A percentile compares a stretch with the other conserved stretches of the same genome.
phyloP scores from a whole-genome alignment of 2,329 filamentous ascomycete species.

The Fusarium anguioides region DNA sequence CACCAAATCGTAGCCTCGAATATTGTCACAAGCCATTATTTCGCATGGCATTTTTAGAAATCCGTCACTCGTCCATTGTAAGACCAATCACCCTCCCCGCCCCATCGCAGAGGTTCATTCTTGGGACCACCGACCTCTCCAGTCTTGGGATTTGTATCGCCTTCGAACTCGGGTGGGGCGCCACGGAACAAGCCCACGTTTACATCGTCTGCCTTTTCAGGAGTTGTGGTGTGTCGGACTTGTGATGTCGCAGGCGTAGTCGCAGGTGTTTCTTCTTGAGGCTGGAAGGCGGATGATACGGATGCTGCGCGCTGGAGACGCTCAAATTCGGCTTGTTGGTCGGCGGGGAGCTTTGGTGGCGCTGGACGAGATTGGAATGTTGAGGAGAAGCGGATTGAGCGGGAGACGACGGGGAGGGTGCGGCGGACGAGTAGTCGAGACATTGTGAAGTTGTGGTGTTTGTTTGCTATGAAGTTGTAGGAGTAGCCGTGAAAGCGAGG shows the following conservation, averaged over 20 bases:
- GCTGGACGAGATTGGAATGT: slow-evolving; percentile 66
- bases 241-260: slow-evolving; percentile 44
- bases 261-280: slow-evolving; percentile 39
- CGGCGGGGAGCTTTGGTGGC: slow-evolving; percentile 86
- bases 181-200: slow-evolving; percentile 75
- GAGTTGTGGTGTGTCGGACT: slow-evolving; percentile 27
- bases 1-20: neutral
- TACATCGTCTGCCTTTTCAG: slow-evolving; percentile 54
- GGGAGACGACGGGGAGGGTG: slow-evolving; percentile 1
- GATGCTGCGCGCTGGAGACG: slow-evolving; percentile 76
- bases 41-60: slow-evolving; percentile 62
- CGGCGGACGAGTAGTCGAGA: slow-evolving; percentile 38
- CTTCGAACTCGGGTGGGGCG: slow-evolving; percentile 90
- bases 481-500: neutral
- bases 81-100: slow-evolving; percentile 81
- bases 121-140: slow-evolving; percentile 97
- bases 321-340: slow-evolving; percentile 92
- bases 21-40: neutral
- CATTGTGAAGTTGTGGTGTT: slow-evolving; percentile 13
- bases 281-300: slow-evolving; percentile 57
- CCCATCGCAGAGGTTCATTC: slow-evolving; percentile 95
- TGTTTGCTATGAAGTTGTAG: neutral
- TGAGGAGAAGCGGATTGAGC: slow-evolving; percentile 49
- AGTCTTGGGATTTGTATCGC: slow-evolving; percentile 90
- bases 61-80: slow-evolving; percentile 96